Percentiles rank a stretch among this genome's conserved stretches.
Conservation (phyloP, 805 yeast genomes). For the Ogataea henricii region DNA sequence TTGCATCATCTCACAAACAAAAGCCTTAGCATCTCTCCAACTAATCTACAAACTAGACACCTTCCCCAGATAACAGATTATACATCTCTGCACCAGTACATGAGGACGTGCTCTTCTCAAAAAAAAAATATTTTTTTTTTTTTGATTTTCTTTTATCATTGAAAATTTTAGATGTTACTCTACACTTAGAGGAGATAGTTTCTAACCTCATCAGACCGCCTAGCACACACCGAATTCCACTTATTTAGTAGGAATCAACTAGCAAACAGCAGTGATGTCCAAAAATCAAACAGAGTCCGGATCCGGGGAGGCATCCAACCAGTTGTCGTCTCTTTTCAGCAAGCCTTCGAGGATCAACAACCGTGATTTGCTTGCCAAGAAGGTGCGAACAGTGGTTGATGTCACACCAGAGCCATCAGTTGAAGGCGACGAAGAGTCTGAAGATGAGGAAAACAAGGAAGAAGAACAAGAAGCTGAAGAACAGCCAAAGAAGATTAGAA, state of each 20-base stretch:
- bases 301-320: neutral
- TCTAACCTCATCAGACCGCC: no score
- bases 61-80: neutral
- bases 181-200: neutral
- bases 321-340: constrained; percentile 33
- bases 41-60: no score
- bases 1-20: no score
- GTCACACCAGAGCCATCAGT: constrained; percentile 15
- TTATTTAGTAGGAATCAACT: no score
- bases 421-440: constrained; percentile 14
- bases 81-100: constrained; percentile 2
- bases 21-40: no score
- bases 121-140: neutral
- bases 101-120: neutral
- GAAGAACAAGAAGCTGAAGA: constrained; percentile 22
- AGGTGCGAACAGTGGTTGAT: constrained; percentile 26
- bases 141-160: constrained; percentile 2
- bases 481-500: constrained; percentile 19
- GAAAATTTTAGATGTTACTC: constrained; percentile 3
- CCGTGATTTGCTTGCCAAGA: constrained; percentile 31
- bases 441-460: constrained; percentile 25
- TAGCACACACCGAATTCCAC: no score
- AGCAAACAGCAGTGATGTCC: neutral
- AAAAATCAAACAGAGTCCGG: neutral
- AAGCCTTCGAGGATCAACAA: constrained; percentile 48